Evolutionary conservation across 257 asterid genomes (phyloP).

Genomic region (Haberlea rhodopensis): DNA sequence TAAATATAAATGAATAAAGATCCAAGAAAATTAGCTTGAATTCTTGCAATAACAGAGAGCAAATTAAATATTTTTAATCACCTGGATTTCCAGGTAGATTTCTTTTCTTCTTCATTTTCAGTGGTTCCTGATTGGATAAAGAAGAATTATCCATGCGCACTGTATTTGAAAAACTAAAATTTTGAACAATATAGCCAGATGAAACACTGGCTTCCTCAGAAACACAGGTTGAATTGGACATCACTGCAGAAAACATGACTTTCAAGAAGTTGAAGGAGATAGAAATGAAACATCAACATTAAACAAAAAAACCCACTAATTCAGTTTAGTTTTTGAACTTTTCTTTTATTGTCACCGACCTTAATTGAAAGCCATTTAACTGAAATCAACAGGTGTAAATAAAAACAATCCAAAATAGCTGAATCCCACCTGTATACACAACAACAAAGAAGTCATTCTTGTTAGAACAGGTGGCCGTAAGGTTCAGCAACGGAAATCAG

Average conservation of each 20-base stretch:
- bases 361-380: constrained; percentile 40
- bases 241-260: constrained; percentile 48
- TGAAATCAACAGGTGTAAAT: constrained; percentile 39
- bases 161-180: constrained; percentile 42
- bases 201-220: constrained; percentile 53
- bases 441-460: constrained; percentile 24
- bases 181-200: constrained; percentile 49
- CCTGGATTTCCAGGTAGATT: constrained; percentile 91
- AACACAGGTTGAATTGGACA: constrained; percentile 42
- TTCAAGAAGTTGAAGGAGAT: constrained; percentile 19
- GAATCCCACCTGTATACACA: constrained; percentile 38
- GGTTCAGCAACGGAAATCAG: constrained; percentile 12
- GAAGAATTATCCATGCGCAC: constrained; percentile 33
- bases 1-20: too few relatives aligned
- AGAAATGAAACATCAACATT: too few relatives aligned
- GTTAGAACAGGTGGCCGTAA: constrained; percentile 37
- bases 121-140: constrained; percentile 37
- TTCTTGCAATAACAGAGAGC: background rate
- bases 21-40: background rate
- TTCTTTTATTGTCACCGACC: constrained; percentile 39
- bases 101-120: constrained; percentile 71
- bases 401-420: constrained; percentile 31
- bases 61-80: constrained; percentile 8
- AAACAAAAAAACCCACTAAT: constrained; percentile 15
- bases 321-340: constrained; percentile 21